Base-by-base conservation (phyloP, 768 basidiomycete genomes). In the Tricholoma bakamatsutake region DNA sequence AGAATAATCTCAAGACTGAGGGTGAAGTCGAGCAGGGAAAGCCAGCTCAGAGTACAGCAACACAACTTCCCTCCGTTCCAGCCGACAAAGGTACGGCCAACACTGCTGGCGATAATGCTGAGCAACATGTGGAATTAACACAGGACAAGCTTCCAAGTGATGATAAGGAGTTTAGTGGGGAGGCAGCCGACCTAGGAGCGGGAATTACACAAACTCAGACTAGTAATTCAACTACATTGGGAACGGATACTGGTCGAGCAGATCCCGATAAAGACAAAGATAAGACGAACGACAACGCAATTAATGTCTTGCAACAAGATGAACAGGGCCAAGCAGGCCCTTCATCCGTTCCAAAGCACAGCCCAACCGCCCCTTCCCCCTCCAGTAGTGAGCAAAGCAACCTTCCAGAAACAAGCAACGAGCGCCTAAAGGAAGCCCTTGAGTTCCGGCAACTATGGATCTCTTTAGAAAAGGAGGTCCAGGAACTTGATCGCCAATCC, bases 381-480 rank as follows among this genome's bases (percentile, higher is more conserved):
- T 11, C 45, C 27, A 24, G 31, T 15, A 51, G 33, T 7, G 55
- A 54, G 21, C 49, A 56, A 4, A 57, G 50, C n/a, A 40, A 53
- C 9, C 33, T 60, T 4, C 57, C 61, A 24, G 54, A 55, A 31
- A 40, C 31, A 7, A 42, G 30, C 13, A 39, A 10, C 8, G 59
- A 53, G 0, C 59, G 57, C 9, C 48, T 64, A 2, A 18, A 46
- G 21, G 42, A 42, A 11, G 55, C 55, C 35, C 48, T 64, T 1
- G 28, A 56, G n/a, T 39, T 62, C 11, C 49, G 61, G 10, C 58
- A 52, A 15, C 28, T 60, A 48, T 45, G 55, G 11, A 35, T 48
- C 0, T 18, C 31, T 30, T 11, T 57, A 0, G 40, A 57, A 13
- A 34, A 57, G n/a, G 53, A 42, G 33, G 46, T 56, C 13, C 21